Percentiles rank a stretch among this genome's conserved stretches.
phyloP scores from a whole-genome alignment of 2,329 filamentous ascomycete genomes.

The Daldinia sp. region DNA sequence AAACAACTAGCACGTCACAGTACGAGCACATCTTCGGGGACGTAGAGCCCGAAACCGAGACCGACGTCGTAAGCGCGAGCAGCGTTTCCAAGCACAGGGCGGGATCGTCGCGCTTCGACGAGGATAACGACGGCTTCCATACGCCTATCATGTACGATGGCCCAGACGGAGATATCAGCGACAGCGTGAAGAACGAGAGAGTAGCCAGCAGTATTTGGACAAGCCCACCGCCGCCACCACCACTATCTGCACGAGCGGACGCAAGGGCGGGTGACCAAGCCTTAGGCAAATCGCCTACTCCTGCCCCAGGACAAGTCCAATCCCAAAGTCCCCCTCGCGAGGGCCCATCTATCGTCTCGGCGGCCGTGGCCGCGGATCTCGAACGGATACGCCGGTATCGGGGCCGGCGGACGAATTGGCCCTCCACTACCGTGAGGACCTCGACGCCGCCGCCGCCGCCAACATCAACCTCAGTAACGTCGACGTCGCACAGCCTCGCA shows the following conservation, averaged over 20 bases:
- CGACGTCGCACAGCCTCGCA: conserved; percentile 5
- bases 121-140: conserved; percentile 14
- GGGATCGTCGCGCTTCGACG: conserved; percentile 8
- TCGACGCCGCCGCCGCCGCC: conserved; percentile 6
- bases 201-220: neutral
- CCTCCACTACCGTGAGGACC: neutral
- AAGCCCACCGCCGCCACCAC: neutral
- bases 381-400: conserved; percentile 36
- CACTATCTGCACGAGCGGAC: conserved; percentile 6
- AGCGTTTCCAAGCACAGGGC: neutral
- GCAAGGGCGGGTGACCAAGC: conserved; percentile 1
- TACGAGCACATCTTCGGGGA: conserved; percentile 39
- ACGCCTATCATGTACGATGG: conserved; percentile 7
- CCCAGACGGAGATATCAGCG: conserved; percentile 6
- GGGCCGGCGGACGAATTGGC: conserved; percentile 15
- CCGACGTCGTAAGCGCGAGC: conserved; percentile 15
- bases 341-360: conserved; percentile 2
- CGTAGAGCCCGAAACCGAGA: conserved; percentile 20
- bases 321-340: neutral
- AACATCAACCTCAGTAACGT: neutral
- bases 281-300: neutral
- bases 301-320: neutral
- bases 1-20: conserved; percentile 35
- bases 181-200: neutral
- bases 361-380: conserved; percentile 30